Evolutionary conservation across 192 early-diverging fungal species (phyloP).

Genomic region (Podila clonocystis): DNA sequence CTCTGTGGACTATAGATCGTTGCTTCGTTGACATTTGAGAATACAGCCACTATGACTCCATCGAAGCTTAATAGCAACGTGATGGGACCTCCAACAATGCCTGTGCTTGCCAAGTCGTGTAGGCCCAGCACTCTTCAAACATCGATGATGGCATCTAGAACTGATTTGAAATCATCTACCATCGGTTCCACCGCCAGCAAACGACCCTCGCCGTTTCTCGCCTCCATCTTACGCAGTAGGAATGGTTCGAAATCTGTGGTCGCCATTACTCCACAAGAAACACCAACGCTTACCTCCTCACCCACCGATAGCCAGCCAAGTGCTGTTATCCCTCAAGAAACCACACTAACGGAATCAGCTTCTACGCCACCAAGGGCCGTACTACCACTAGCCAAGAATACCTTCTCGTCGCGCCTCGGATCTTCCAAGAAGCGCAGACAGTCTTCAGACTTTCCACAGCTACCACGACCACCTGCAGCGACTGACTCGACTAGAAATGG

Average conservation of each 20-base stretch:
- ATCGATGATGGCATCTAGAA: too few species aligned
- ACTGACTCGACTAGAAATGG: not conserved
- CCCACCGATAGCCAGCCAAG: not conserved
- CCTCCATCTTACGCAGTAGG: not conserved
- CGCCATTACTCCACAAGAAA: not conserved
- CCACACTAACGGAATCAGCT: not conserved
- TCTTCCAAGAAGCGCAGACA: slow-evolving; percentile 32
- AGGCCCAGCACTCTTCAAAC: too few species aligned
- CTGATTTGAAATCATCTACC: too few species aligned
- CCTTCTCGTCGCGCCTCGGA: slow-evolving; percentile 13
- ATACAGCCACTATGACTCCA: not conserved
- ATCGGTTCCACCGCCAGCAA: not conserved
- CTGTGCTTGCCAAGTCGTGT: too few species aligned
- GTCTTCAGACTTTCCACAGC: slow-evolving; percentile 21
- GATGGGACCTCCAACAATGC: not conserved
- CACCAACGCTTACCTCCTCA: not conserved
- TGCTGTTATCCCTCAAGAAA: too few species aligned
- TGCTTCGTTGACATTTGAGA: not conserved
- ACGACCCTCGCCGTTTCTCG: not conserved
- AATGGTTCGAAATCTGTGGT: not conserved
- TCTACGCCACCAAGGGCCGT: not conserved
- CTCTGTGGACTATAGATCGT: not conserved
- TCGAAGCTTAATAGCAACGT: not conserved
- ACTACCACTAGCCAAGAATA: not conserved
- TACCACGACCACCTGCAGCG: not conserved